Evolutionary conservation across 345 rosid genomes (phyloP), one percentile per base, ranked within the genome.

Genomic region (Brassica rapa): DNA sequence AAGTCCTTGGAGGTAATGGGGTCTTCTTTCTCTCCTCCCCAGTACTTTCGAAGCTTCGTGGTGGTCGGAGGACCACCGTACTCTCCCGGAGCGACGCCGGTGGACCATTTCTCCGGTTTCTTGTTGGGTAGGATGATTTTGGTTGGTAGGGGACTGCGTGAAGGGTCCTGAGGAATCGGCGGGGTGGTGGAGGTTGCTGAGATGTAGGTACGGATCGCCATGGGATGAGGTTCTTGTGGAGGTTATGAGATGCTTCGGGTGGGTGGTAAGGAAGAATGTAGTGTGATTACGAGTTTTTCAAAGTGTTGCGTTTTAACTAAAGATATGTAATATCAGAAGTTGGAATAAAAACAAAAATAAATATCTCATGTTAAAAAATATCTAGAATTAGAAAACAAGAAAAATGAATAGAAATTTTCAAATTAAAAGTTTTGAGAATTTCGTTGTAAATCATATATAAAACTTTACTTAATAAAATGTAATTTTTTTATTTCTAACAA

Each of bases 71-170:
- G 96, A 69, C 97, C 97, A 24, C 93, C 98, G 74, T 92, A 92
- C 2, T 92, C 98, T 12, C 97, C 98, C 0, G 96, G 97, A 65
- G 97, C 91, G n/a, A 86, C 83, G 33, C 95, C 97, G 63, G 96
- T 89, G 74, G 98, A 87, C 98, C 97, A 92, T 85, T 89, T 94
- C 83, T 82, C 39, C 1, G 97, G 88, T 85, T 90, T 94, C 86
- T 88, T 92, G 29, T 84, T 89, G 12, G 98, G 97, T 15, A 94
- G 82, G n/a, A 88, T 43, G 66, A 90, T 72, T 83, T 94, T 94
- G 82, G 95, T 88, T 71, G 73, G 89, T 24, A 87, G 83, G 12
- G 82, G 75, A 74, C 62, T 77, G 21, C 86, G 83, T 8, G 29
- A 78, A 19, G 85, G 74, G 69, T 91, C 94, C 16, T 75, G 86